Evolutionary conservation across 805 yeast species (phyloP).

Genomic region (Ogataea parapolymorpha): DNA sequence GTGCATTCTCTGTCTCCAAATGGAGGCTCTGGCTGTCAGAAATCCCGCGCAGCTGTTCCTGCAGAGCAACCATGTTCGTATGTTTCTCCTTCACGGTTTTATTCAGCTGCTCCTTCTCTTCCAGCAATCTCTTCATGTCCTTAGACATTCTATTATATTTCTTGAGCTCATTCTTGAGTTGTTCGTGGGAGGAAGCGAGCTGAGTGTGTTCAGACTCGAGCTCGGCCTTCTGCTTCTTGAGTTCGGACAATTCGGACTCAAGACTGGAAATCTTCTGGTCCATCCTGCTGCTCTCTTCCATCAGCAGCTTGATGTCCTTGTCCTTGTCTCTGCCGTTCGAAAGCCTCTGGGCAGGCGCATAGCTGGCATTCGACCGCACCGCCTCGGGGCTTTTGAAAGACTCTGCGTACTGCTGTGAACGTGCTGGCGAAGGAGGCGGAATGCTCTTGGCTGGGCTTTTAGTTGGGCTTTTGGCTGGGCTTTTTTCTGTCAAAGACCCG

Average conservation of each 20-base stretch:
- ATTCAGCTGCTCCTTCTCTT: conserved; percentile 12
- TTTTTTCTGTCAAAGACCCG: not conserved
- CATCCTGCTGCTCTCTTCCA: conserved; percentile 48
- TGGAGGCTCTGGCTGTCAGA: not conserved
- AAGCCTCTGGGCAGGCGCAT: conserved; percentile 7
- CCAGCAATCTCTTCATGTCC: conserved; percentile 7
- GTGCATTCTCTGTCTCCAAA: conserved; percentile 2
- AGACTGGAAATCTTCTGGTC: conserved; percentile 41
- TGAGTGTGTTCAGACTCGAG: conserved; percentile 5
- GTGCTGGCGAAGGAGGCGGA: conserved; percentile 1
- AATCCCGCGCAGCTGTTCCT: conserved; percentile 6
- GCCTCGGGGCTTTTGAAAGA: not conserved
- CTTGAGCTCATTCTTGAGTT: conserved; percentile 10
- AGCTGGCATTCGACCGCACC: not conserved
- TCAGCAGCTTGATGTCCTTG: conserved; percentile 42
- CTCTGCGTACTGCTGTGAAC: not conserved
- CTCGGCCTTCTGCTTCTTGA: conserved; percentile 12
- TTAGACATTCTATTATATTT: conserved; percentile 6
- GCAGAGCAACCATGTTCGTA: conserved; percentile 8
- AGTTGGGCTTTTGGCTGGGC: not conserved
- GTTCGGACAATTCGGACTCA: conserved; percentile 26
- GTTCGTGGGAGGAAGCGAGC: conserved; percentile 3
- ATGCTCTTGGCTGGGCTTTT: not conserved
- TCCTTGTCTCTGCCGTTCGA: conserved; percentile 27
- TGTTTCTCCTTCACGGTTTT: conserved; percentile 11